These are phyloP conservation scores for Alectoria sarmentosa DNA, from an alignment of 495 filamentous ascomycete species.

Conservation along the genomic window DNA sequence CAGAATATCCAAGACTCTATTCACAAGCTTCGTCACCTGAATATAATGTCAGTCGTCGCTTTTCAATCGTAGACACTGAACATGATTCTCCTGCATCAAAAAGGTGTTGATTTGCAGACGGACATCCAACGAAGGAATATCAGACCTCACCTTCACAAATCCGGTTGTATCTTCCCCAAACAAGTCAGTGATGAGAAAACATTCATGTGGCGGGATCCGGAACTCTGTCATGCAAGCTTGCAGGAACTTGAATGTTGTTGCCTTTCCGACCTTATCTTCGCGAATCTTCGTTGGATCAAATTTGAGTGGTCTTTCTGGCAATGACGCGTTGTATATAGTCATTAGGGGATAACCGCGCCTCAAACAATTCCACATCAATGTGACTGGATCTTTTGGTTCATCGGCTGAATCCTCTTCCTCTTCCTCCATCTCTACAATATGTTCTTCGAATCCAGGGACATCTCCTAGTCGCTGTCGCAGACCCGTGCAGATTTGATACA, in stretches of 20 bases:
- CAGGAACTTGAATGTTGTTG: conserved; percentile 63
- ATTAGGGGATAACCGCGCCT: conserved; percentile 78
- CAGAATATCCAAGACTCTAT: conserved; percentile 81
- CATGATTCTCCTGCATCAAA: neutral
- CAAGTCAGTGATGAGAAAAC: conserved; percentile 85
- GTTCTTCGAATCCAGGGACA: conserved; percentile 73
- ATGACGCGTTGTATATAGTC: conserved; percentile 78
- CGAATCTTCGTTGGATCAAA: conserved; percentile 52
- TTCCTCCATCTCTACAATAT: conserved; percentile 56
- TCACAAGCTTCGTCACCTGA: conserved; percentile 74
- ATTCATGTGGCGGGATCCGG: conserved; percentile 68
- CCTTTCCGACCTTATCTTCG: conserved; percentile 62
- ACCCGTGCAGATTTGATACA: conserved; percentile 90
- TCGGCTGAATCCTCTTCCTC: conserved; percentile 51
- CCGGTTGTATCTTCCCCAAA: conserved; percentile 93
- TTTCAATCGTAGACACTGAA: neutral
- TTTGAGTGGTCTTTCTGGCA: conserved; percentile 55
- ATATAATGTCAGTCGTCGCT: conserved; percentile 22
- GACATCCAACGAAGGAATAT: neutral
- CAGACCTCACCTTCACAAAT: conserved; percentile 74
- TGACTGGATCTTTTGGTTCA: conserved; percentile 72
- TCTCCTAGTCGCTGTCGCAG: conserved; percentile 70
- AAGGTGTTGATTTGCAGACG: neutral
- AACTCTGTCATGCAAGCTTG: conserved; percentile 65
- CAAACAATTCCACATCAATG: conserved; percentile 83